phyloP scores from a whole-genome alignment of 2,329 filamentous ascomycete genomes.

The Aulographum hederae region DNA sequence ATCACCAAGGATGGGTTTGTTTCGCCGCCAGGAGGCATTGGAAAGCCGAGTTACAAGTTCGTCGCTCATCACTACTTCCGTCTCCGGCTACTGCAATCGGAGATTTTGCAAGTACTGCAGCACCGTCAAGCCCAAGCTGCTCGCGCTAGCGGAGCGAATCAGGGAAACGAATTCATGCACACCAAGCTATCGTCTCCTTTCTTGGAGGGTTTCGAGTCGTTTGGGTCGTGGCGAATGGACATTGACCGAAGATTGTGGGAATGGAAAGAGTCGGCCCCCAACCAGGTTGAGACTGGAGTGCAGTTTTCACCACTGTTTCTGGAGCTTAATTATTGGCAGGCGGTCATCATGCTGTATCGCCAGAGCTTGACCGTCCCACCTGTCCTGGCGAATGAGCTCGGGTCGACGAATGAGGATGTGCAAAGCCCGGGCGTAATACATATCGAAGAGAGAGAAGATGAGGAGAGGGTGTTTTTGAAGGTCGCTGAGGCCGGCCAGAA shows the following conservation, averaged over 20 bases:
- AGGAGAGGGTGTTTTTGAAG: constrained; percentile 83
- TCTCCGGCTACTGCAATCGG: constrained; percentile 73
- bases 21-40: constrained; percentile 34
- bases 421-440: constrained; percentile 42
- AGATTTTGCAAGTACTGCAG: constrained; percentile 86
- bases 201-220: constrained; percentile 64
- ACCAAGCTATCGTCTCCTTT: constrained; percentile 70
- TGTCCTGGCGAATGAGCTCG: constrained; percentile 63
- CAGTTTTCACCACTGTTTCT: constrained; percentile 78
- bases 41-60: constrained; percentile 67
- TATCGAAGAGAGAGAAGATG: constrained; percentile 55
- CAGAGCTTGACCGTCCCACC: constrained; percentile 77
- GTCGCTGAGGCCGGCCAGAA: constrained; percentile 90
- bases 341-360: constrained; percentile 85
- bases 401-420: constrained; percentile 36
- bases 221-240: constrained; percentile 74
- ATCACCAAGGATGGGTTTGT: constrained; percentile 68
- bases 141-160: constrained; percentile 44
- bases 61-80: constrained; percentile 88
- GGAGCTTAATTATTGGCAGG: constrained; percentile 95
- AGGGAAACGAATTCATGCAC: constrained; percentile 54
- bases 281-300: constrained; percentile 63
- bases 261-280: constrained; percentile 74
- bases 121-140: constrained; percentile 76
- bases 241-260: constrained; percentile 68